Evolutionary conservation across 2,329 filamentous ascomycete species (phyloP), one percentile per base, ranked within the genome.

Genomic region (Chrysoporthe puriensis): DNA sequence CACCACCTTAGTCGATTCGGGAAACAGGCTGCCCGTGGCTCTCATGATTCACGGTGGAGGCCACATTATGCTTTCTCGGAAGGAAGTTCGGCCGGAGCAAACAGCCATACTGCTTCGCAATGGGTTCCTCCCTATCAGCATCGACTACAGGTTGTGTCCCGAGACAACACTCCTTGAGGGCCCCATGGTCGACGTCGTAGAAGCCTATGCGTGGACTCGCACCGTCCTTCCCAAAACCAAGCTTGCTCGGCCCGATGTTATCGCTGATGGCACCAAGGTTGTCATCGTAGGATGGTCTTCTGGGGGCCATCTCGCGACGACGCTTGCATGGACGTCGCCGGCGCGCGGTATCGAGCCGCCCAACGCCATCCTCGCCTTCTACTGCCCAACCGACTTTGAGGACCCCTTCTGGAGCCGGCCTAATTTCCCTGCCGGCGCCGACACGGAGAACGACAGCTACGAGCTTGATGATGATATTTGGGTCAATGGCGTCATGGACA

Each of bases 131-230:
- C 82, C 84, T 0, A 73, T 86, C 13, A 83, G 80, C 68, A 63
- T 85, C 0, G 84, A 86, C 71, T 84, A 86, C 69, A 75, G 83
- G 0, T 77, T 86, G 1, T 86, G 83, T 66, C 84, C 84, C 0
- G 82, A 85, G 56, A 75, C 79, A 2, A 80, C 74, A 26, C 71
- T 86, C 3, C 60, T 77, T 3, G 78, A 83, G 1, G 85, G 84
- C 0, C 78, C 84, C 0, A 79, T 86, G 73, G 70, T 71, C 2
- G 85, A 86, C 70, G 76, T 79, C 0, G 72, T 76, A 16, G 80
- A 84, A 69, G 81, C 83, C 0, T 73, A 82, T 1, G 9, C 63
- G 0, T 77, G 63, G 73, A 68, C 69, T 4, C 64, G 67, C 2
- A 67, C 73, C 0, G 70, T 66, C 0, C 74, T 85, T 1, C 77